These are phyloP conservation scores for Colletotrichum limetticola DNA, from an alignment of 2,329 filamentous ascomycete genomes.

Conservation along the genomic window DNA sequence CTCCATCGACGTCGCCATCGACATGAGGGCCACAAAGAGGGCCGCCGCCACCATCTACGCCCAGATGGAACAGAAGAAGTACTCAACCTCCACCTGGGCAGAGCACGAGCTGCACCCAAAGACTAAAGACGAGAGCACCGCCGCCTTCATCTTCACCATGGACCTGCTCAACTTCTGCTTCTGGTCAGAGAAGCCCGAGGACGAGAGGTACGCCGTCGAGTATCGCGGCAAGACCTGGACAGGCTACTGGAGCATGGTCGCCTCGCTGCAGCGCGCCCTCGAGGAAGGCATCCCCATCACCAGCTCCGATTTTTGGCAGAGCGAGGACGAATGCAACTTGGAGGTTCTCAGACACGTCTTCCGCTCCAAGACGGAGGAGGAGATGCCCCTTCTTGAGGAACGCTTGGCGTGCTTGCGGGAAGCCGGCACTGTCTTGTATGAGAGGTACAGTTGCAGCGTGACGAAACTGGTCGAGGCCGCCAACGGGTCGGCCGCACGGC, in stretches of 20 bases:
- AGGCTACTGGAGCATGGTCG: constrained; percentile 95
- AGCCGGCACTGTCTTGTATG: constrained; percentile 81
- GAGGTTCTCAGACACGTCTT: constrained; percentile 82
- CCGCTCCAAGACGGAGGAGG: constrained; percentile 84
- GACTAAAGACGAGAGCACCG: constrained; percentile 79
- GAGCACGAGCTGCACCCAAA: constrained; percentile 92
- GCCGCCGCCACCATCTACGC: constrained; percentile 83
- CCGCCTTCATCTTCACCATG: constrained; percentile 97
- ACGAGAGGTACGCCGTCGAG: constrained; percentile 82
- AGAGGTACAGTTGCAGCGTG: constrained; percentile 80
- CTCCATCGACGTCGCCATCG: constrained; percentile 89
- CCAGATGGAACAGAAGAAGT: constrained; percentile 85
- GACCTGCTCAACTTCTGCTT: constrained; percentile 97
- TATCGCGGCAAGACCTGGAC: constrained; percentile 88
- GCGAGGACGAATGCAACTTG: constrained; percentile 79
- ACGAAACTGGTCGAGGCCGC: constrained; percentile 78
- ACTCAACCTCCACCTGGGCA: constrained; percentile 88
- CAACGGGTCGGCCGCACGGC: constrained; percentile 79
- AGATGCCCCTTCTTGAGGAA: constrained; percentile 85
- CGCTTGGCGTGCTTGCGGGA: constrained; percentile 84
- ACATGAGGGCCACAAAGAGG: constrained; percentile 82
- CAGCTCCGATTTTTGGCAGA: constrained; percentile 85
- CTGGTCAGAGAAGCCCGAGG: constrained; percentile 80
- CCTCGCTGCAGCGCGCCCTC: constrained; percentile 84
- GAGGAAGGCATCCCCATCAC: constrained; percentile 95